Base-by-base conservation (phyloP, 257 asterid species). In the Nicotiana benthamiana region DNA sequence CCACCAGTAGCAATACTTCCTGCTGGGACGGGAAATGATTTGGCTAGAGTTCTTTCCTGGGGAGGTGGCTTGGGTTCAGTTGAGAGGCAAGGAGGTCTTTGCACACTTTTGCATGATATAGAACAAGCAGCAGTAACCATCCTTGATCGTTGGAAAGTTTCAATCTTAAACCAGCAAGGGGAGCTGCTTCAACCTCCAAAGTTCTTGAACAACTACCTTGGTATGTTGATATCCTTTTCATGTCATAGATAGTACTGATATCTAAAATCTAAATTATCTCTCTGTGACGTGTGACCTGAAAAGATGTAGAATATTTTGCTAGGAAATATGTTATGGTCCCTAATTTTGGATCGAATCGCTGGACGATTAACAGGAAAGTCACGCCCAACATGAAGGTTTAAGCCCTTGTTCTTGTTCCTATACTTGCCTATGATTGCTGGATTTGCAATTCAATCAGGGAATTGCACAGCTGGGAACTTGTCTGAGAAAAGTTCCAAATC, bases 1-100 rank as follows among this genome's bases (percentile, higher is more conserved):
- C 99, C 99, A n/a, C 98, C 99, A 13, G 93, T 96, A 83, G 98
- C 97, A 83, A 94, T 96, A 85, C 97, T 96, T 85, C 99, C 99
- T 66, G 98, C 99, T 3, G 99, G 99, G 85, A 96, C 98, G 2
- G 99, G 99, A 78, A 96, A 96, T 89, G 99, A 96, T 87, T 88
- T 96, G 90, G 97, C 99, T 81, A 90, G 99, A 75, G 99, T 96
- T 86, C 95, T 96, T 79, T 91, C 93, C 52, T 96, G 99, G 99
- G 99, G 99, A 24, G 97, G 87, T 81, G 99, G 99, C 83, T 89
- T 96, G 81, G 98, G 99, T 24, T 93, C 97, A 17, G 97, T 96
- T 83, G 95, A 96, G 89, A 96, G 99, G 89, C 98, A 92, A 87
- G 99, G 99, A 57, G 99, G 99, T 80, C 92, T 96, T 51, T 94